Percentiles rank a stretch among this genome's conserved stretches.
These are phyloP conservation scores for Pyrenochaeta sp. DNA, from an alignment of 2,329 filamentous ascomycete genomes.

Conservation along the genomic window DNA sequence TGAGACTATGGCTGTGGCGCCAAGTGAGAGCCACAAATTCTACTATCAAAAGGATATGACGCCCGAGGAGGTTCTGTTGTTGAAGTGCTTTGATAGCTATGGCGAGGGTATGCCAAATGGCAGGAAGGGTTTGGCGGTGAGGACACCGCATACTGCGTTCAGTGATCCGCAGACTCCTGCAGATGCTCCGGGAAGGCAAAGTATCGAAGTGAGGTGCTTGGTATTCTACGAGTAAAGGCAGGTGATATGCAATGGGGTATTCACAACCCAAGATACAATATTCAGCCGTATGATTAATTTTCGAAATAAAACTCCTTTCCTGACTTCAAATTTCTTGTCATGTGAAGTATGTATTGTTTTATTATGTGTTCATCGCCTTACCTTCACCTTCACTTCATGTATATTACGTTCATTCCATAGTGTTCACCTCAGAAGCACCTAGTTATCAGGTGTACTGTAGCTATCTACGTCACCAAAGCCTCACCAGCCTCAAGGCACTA, in stretches of 20 bases:
- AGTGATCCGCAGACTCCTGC: conserved; percentile 62
- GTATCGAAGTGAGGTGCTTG: conserved; percentile 71
- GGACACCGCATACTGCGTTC: conserved; percentile 73
- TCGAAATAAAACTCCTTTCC: too few species aligned
- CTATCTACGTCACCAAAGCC: too few species aligned
- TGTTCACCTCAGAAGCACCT: not conserved
- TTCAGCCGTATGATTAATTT: too few species aligned
- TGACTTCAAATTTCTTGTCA: too few species aligned
- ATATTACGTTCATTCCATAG: not conserved
- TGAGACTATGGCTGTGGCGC: conserved; percentile 68
- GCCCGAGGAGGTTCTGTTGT: conserved; percentile 61
- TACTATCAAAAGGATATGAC: conserved; percentile 75
- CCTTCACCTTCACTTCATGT: conserved; percentile 3
- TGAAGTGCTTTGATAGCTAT: conserved; percentile 60
- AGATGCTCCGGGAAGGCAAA: conserved; percentile 63
- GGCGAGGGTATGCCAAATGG: conserved; percentile 54
- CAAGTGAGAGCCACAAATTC: conserved; percentile 67
- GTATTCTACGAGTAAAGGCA: conserved; percentile 65
- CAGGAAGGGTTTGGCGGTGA: conserved; percentile 50
- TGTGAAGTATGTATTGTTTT: not conserved
- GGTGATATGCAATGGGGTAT: not conserved
- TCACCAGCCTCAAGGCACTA: too few species aligned
- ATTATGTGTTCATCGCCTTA: not conserved
- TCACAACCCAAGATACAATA: too few species aligned
- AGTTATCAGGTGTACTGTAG: not conserved